Base-by-base conservation (phyloP, 2,329 filamentous ascomycete species). In the Davidsoniella eucalypti region DNA sequence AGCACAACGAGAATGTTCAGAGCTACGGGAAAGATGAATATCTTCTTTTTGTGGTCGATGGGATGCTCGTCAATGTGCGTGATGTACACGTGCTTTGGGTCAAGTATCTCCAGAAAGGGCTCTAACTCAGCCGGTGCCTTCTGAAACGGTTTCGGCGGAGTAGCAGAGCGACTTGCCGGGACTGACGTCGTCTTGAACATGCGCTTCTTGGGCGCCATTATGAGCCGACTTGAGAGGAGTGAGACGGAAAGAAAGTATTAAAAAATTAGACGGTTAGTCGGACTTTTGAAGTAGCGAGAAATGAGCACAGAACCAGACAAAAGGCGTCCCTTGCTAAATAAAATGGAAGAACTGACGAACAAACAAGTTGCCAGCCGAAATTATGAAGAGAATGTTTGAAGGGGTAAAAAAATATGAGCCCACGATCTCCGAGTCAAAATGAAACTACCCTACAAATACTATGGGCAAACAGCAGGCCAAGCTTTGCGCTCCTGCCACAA, bases 61-160 rank as follows among this genome's bases (percentile, higher is more conserved):
- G 80, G 78, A 54, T 82, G 79, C 54, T 66, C 67, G 69, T 95
- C 88, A 64, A 94, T 70, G 68, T 94, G 87, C 26, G 82, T 73
- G 59, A 95, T 75, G 72, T 95, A 94, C 61, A 94, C 73, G 63
- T 85, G 78, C 51, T 74, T 67, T 51, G 74, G 69, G 52, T 78
- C 73, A 53, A 94, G 78, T 41, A 70, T 73, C 36, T 73, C 67
- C 59, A 84, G 71, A 61, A 94, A 81, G 9, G 79, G 73, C 47
- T 71, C 58, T 49, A 94, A 73, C 29, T 71, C 69, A 45, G 74
- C 63, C 1, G 84, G 76, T 0, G 78, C 77, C 53, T 69, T 69
- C 57, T 74, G 73, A 70, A 92, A 94, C 6, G 85, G 85, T 26
- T 71, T 63, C 0, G 80, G 80, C 6, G 69, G 70, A 4, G 62